Percentiles rank a stretch among this genome's conserved stretches.
phyloP scores from a whole-genome alignment of 108 stramenopile genomes.

The Poteriospumella lacustris region DNA sequence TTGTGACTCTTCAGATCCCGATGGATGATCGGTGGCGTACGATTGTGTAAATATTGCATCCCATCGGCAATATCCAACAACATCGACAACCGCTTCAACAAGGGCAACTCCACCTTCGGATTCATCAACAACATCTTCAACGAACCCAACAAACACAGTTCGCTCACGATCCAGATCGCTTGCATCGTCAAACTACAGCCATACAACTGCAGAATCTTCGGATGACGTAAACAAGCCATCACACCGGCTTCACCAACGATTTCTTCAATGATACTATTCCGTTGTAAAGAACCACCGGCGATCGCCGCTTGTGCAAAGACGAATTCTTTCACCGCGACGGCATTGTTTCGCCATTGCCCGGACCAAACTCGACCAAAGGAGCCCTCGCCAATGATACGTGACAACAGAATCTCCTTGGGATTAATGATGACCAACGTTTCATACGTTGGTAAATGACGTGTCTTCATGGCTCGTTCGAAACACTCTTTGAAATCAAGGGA shows the following conservation, averaged over 20 bases:
- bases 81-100: constrained; percentile 58
- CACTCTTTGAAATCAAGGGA: constrained; percentile 63
- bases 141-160: constrained; percentile 61
- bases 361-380: constrained; percentile 95
- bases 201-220: constrained; percentile 88
- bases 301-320: constrained; percentile 96
- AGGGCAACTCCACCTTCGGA: constrained; percentile 55
- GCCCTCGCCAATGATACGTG: constrained; percentile 91
- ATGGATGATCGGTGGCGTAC: constrained; percentile 90
- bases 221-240: constrained; percentile 92
- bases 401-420: constrained; percentile 88
- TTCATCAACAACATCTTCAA: constrained; percentile 85
- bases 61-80: constrained; percentile 90
- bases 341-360: constrained; percentile 82
- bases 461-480: constrained; percentile 76
- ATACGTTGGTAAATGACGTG: constrained; percentile 74
- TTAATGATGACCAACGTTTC: constrained; percentile 83
- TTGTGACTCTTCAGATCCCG: constrained; percentile 96
- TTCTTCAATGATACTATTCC: constrained; percentile 90
- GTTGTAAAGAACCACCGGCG: constrained; percentile 83
- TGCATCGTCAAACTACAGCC: constrained; percentile 88
- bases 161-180: constrained; percentile 86
- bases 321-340: constrained; percentile 95
- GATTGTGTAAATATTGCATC: constrained; percentile 84
- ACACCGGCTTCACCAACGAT: constrained; percentile 96